Conservation (phyloP, 2,329 filamentous ascomycete genomes). For the Hansfordia pulvinata region DNA sequence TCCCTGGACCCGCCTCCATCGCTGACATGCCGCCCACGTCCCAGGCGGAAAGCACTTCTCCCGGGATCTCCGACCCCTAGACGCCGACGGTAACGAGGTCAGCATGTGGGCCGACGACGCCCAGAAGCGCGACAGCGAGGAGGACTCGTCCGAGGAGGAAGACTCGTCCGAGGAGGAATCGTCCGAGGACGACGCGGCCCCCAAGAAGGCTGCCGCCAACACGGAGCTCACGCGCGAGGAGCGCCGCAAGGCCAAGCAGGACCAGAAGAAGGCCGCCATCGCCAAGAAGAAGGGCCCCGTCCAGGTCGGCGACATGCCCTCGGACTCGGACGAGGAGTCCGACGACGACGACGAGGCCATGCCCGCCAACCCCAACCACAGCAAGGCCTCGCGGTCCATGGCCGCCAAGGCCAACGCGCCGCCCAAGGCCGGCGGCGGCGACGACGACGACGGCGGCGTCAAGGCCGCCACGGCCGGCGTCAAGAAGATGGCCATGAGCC, state of each 20-base stretch:
- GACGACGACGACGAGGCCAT: conserved; percentile 41
- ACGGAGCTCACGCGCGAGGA: conserved; percentile 66
- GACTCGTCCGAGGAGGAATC: conserved; percentile 36
- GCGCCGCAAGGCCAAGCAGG: conserved; percentile 49
- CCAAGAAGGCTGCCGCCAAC: conserved; percentile 24
- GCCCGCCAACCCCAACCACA: conserved; percentile 88
- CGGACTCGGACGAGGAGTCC: conserved; percentile 48
- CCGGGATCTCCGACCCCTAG: conserved; percentile 74
- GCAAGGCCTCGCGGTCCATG: conserved; percentile 55
- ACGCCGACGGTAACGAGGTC: conserved; percentile 77
- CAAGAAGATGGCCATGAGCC: conserved; percentile 21
- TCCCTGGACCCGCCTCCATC: background rate
- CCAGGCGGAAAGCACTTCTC: conserved; percentile 92
- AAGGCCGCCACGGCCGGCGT: conserved; percentile 31
- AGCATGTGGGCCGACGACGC: conserved; percentile 70
- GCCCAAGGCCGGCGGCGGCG: conserved; percentile 13
- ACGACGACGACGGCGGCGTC: conserved; percentile 38
- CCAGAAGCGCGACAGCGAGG: conserved; percentile 29
- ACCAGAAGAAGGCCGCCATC: conserved; percentile 80
- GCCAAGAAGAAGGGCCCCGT: conserved; percentile 59
- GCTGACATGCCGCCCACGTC: conserved; percentile 7
- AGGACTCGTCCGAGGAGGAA: conserved; percentile 28
- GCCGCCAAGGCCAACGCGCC: conserved; percentile 38
- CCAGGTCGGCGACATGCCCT: conserved; percentile 76
- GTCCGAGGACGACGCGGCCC: conserved; percentile 30